Conservation (phyloP, 1,284 basidiomycete species). For the Ganoderma meredithae region DNA sequence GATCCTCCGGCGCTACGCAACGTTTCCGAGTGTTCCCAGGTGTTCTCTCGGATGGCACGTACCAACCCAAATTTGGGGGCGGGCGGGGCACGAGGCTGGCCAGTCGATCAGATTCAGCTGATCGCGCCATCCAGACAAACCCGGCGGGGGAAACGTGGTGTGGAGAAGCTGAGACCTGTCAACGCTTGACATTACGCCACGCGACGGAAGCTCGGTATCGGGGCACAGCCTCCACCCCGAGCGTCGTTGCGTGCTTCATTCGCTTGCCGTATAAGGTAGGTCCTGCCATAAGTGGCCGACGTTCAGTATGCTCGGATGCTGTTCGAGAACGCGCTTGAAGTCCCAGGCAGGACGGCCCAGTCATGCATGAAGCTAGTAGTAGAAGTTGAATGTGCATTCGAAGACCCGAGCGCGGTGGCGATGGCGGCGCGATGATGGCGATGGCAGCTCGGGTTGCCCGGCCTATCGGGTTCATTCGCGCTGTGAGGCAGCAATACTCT, state of each 20-base stretch:
- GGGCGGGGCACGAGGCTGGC: not conserved
- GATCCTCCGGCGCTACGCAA: not conserved
- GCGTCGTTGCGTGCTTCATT: not conserved
- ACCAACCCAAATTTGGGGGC: not conserved
- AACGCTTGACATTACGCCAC: not conserved
- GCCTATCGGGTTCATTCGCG: no score
- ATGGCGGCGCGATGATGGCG: not conserved
- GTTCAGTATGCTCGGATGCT: conserved; percentile 5
- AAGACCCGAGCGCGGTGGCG: not conserved
- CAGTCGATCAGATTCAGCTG: not conserved
- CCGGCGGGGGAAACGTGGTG: not conserved
- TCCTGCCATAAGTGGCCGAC: not conserved
- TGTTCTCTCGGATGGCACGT: no score
- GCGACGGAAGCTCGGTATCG: not conserved
- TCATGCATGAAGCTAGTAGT: no score
- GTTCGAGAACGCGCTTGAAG: not conserved
- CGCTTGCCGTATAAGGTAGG: not conserved
- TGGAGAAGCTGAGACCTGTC: conserved; percentile 1
- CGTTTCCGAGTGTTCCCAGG: not conserved
- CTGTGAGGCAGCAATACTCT: not conserved
- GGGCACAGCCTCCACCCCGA: not conserved
- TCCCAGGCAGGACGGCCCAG: not conserved
- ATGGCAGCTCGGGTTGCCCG: not conserved
- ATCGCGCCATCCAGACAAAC: not conserved
- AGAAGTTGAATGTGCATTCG: not conserved